Percentiles rank a stretch among this genome's conserved stretches.
Conservation (phyloP, 495 filamentous ascomycete genomes). For the Penicillium flavigenum region DNA sequence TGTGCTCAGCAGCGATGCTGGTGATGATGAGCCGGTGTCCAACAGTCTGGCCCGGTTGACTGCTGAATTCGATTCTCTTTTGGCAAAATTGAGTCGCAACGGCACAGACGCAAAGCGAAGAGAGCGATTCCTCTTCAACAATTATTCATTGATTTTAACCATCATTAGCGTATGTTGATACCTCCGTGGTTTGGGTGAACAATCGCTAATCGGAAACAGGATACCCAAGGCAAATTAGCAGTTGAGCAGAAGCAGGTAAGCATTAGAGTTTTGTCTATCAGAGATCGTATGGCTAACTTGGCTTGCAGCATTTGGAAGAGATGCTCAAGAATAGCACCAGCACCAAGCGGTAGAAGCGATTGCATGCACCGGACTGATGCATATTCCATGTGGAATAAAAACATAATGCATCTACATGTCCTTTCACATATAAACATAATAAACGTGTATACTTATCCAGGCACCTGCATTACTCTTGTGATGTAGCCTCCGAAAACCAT, state of each 20-base stretch:
- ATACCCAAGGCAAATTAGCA: constrained; percentile 76
- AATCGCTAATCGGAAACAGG: constrained; percentile 43
- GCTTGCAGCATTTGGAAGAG: constrained; percentile 43
- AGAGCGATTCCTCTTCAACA: constrained; percentile 88
- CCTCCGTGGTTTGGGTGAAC: background rate
- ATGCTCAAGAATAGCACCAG: constrained; percentile 45
- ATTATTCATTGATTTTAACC: constrained; percentile 87
- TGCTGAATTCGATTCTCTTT: constrained; percentile 72
- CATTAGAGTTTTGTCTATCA: background rate
- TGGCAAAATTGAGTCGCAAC: constrained; percentile 64
- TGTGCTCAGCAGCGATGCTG: constrained; percentile 76
- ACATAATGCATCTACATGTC: constrained; percentile 4
- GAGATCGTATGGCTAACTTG: constrained; percentile 1
- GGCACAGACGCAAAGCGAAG: constrained; percentile 75
- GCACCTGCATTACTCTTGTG: background rate
- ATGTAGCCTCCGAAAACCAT: background rate
- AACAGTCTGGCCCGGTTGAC: constrained; percentile 74
- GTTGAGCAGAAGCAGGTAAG: constrained; percentile 63
- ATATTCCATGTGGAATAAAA: constrained; percentile 7
- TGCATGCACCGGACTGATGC: constrained; percentile 18
- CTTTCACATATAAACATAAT: background rate
- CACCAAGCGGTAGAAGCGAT: constrained; percentile 34
- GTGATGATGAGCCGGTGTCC: constrained; percentile 88
- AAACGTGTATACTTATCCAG: background rate
- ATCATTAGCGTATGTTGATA: constrained; percentile 66